phyloP scores from a whole-genome alignment of 305 asterid genomes.

The Fraxinus albicans region DNA sequence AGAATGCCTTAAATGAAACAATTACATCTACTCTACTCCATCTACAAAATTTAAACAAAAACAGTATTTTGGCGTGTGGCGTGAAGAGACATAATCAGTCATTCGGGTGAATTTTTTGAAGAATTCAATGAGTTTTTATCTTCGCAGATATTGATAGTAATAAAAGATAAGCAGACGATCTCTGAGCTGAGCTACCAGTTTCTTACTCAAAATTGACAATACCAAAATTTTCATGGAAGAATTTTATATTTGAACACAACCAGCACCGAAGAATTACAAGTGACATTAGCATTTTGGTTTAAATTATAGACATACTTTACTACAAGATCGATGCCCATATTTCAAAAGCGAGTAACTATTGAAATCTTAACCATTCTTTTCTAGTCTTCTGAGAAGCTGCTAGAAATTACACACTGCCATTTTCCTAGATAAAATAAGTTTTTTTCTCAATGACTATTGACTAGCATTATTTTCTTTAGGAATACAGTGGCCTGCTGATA shows the following conservation, averaged over 20 bases:
- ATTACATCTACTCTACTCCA: neutral
- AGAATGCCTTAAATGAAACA: conserved; percentile 6
- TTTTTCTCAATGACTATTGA: neutral
- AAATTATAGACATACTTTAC: neutral
- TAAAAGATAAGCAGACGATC: neutral
- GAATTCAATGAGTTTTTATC: neutral
- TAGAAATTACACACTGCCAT: neutral
- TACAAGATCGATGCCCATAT: neutral
- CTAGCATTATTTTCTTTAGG: neutral
- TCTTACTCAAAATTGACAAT: neutral
- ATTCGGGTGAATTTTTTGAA: neutral
- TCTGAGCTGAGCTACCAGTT: neutral
- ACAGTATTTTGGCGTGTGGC: neutral
- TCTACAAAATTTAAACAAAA: neutral
- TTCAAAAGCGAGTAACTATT: neutral
- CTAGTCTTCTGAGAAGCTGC: neutral
- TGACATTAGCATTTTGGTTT: neutral
- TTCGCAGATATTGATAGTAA: neutral
- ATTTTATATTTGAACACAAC: neutral
- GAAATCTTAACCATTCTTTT: neutral
- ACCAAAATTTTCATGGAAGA: neutral
- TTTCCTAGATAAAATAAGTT: neutral
- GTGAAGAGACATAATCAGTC: neutral
- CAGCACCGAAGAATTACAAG: neutral
- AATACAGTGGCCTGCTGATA: neutral